These are phyloP conservation scores for Ostreobium quekettii DNA, from an alignment of 139 green algal genomes.

Conservation along the genomic window DNA sequence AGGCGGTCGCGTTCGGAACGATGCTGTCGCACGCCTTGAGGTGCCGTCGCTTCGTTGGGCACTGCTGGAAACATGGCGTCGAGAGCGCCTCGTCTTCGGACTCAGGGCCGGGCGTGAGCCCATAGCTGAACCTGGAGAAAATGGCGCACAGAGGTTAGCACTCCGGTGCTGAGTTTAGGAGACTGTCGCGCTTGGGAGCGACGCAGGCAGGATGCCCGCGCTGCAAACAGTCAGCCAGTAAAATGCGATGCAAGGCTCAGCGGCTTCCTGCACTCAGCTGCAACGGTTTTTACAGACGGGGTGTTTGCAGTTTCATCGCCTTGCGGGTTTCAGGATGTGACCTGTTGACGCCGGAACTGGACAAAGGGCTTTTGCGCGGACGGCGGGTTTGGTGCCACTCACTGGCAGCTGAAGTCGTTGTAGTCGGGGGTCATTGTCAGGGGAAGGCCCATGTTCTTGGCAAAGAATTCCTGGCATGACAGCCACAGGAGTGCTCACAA, in stretches of 20 bases:
- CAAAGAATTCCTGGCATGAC: conserved; percentile 66
- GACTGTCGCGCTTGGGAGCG: too few relatives aligned
- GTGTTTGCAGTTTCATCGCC: too few relatives aligned
- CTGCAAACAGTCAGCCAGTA: too few relatives aligned
- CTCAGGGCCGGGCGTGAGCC: conserved; percentile 41
- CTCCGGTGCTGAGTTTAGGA: too few relatives aligned
- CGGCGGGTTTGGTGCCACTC: conserved; percentile 15
- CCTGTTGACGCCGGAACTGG: neutral
- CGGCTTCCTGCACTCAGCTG: too few relatives aligned
- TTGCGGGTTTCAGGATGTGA: neutral
- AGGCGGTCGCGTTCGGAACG: too few relatives aligned
- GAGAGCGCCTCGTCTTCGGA: conserved; percentile 51
- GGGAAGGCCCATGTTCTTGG: conserved; percentile 70
- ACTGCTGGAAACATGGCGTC: conserved; percentile 63
- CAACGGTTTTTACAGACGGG: too few relatives aligned
- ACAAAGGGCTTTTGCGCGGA: neutral
- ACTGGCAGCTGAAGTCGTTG: conserved; percentile 75
- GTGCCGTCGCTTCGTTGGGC: conserved; percentile 37
- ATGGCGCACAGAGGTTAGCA: too few relatives aligned
- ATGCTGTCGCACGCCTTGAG: neutral
- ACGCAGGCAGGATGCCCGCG: too few relatives aligned
- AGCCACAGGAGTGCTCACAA: too few relatives aligned
- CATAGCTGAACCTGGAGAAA: conserved; percentile 65
- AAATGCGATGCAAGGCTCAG: too few relatives aligned
- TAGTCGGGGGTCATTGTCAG: conserved; percentile 89